These are phyloP conservation scores for Hyphopichia fennica DNA, from an alignment of 1,139 yeast genomes.

Conservation along the genomic window DNA sequence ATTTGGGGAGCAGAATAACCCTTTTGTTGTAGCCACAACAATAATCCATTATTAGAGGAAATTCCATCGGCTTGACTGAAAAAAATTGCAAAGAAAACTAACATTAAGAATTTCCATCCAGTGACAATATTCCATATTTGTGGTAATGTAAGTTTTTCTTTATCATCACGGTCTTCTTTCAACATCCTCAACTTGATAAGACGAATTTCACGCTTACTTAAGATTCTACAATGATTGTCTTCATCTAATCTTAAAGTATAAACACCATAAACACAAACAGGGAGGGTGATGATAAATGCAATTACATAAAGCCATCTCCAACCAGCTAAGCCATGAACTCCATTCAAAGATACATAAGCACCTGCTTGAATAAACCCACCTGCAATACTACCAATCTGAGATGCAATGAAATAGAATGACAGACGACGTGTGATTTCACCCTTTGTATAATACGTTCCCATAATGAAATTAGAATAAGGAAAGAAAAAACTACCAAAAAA, in stretches of 20 bases:
- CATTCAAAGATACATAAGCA: slow-evolving; percentile 8
- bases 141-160: slow-evolving; percentile 12
- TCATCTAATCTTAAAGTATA: slow-evolving; percentile 12
- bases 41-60: slow-evolving; percentile 20
- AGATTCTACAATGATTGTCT: slow-evolving; percentile 7
- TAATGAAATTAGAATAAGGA: slow-evolving; percentile 12
- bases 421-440: slow-evolving; percentile 16
- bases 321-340: slow-evolving; percentile 9
- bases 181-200: slow-evolving; percentile 16
- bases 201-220: slow-evolving; percentile 11
- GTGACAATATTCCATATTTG: slow-evolving; percentile 11
- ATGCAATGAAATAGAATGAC: slow-evolving; percentile 18
- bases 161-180: slow-evolving; percentile 13
- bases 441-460: slow-evolving; percentile 17
- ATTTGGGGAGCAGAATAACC: slow-evolving; percentile 15
- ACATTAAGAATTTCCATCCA: slow-evolving; percentile 21
- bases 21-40: slow-evolving; percentile 18
- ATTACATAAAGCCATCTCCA: slow-evolving; percentile 13
- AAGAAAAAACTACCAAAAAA: slow-evolving; percentile 14
- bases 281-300: slow-evolving; percentile 13
- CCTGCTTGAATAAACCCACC: slow-evolving; percentile 12
- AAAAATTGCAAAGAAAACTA: slow-evolving; percentile 25
- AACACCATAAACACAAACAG: slow-evolving; percentile 15
- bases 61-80: slow-evolving; percentile 27
- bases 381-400: slow-evolving; percentile 16